phyloP scores from a whole-genome alignment of 306 rosid genomes.

The Quercus suber region DNA sequence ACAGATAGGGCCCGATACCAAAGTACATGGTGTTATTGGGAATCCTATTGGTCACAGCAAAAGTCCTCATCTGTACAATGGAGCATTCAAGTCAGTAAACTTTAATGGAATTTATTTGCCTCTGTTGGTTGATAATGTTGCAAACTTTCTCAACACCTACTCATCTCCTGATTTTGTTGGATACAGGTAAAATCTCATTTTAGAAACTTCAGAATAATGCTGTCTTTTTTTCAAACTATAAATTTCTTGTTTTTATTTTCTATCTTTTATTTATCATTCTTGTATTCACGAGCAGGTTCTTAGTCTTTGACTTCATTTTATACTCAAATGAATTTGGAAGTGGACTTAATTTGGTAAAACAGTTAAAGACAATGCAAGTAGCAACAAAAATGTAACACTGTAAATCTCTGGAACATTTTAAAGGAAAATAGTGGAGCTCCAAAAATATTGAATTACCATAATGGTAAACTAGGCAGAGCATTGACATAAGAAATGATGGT shows the following conservation, averaged over 20 bases:
- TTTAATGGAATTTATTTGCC: constrained; percentile 72
- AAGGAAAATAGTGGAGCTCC: no score
- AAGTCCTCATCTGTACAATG: constrained; percentile 62
- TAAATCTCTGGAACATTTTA: no score
- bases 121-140: constrained; percentile 53
- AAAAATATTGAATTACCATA: no score
- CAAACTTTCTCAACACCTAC: constrained; percentile 45
- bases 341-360: no score
- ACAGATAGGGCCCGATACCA: constrained; percentile 51
- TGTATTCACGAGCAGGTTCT: not conserved
- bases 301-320: not conserved
- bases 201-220: constrained; percentile 3
- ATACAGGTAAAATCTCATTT: constrained; percentile 47
- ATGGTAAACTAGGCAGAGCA: no score
- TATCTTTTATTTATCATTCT: not conserved
- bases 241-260: not conserved
- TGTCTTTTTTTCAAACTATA: not conserved
- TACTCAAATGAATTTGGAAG: no score
- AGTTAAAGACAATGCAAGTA: no score
- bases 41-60: constrained; percentile 64
- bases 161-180: constrained; percentile 65
- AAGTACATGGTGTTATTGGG: constrained; percentile 71
- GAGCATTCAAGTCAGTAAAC: constrained; percentile 50
- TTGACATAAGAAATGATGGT: no score
- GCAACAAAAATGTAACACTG: no score